phyloP scores from a whole-genome alignment of 208 protist species.

The Phytomonas francai region DNA sequence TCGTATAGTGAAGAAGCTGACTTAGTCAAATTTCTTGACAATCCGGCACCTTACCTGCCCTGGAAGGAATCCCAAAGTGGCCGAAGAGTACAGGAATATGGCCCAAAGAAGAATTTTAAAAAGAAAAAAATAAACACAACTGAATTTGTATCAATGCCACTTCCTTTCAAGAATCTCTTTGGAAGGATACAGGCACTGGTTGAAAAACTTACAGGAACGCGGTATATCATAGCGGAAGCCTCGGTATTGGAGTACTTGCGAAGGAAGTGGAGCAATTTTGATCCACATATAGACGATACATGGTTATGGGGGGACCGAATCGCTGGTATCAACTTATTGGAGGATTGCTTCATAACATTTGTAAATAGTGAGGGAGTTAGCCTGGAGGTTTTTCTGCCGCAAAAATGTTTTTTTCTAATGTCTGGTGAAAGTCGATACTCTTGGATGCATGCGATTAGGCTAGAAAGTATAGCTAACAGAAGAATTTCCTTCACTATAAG shows the following conservation, averaged over 20 bases:
- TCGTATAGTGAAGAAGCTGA: too few species aligned
- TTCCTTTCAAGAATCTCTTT: too few species aligned
- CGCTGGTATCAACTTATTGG: constrained; percentile 63
- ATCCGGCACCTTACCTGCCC: too few species aligned
- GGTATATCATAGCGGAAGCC: constrained; percentile 60
- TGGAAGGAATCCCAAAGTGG: too few species aligned
- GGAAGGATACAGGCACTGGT: too few species aligned
- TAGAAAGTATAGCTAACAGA: constrained; percentile 41
- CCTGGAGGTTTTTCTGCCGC: constrained; percentile 64
- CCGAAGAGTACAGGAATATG: too few species aligned
- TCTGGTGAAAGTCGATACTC: constrained; percentile 49
- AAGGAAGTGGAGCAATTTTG: constrained; percentile 58
- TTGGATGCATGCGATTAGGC: constrained; percentile 86
- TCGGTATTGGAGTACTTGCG: constrained; percentile 70
- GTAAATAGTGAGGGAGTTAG: constrained; percentile 35
- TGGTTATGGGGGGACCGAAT: constrained; percentile 88
- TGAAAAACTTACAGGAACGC: too few species aligned
- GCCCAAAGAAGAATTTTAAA: too few species aligned
- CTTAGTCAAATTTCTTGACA: too few species aligned
- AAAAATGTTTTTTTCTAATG: constrained; percentile 69
- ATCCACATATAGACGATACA: constrained; percentile 87
- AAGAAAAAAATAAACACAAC: too few species aligned
- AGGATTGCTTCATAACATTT: constrained; percentile 73
- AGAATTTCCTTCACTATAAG: constrained; percentile 80
- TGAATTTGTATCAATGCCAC: too few species aligned